Percentiles rank a stretch among this genome's conserved stretches.
Evolutionary conservation across 2,329 filamentous ascomycete species (phyloP).

Genomic region (Lecanicillium sp.): DNA sequence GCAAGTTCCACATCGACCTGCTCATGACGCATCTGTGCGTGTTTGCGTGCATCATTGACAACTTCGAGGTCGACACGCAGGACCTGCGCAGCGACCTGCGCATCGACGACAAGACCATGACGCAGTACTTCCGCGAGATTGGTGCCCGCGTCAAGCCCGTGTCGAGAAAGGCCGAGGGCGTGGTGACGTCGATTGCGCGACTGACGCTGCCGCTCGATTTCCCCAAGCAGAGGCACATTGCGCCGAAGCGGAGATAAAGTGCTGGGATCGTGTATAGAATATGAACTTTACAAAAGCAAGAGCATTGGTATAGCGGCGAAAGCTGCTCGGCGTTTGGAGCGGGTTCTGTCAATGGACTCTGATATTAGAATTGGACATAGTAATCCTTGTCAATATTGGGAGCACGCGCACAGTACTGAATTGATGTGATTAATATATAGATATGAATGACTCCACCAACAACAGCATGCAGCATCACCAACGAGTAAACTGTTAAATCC

Average conservation of each 20-base stretch:
- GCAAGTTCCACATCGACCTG: constrained; percentile 66
- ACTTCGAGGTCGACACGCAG: constrained; percentile 65
- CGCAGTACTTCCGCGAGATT: constrained; percentile 68
- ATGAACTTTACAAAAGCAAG: too few relatives aligned
- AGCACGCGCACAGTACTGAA: too few relatives aligned
- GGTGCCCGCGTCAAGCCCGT: constrained; percentile 61
- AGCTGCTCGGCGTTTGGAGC: too few relatives aligned
- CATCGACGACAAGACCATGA: constrained; percentile 64
- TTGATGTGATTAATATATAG: too few relatives aligned
- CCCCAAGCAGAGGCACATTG: constrained; percentile 52
- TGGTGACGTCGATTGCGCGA: constrained; percentile 53
- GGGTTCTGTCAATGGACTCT: too few relatives aligned
- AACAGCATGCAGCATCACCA: too few relatives aligned
- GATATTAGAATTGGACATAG: background rate
- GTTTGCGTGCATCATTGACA: constrained; percentile 64
- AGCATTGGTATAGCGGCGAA: too few relatives aligned
- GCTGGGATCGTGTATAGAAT: too few relatives aligned
- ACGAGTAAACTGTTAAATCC: too few relatives aligned
- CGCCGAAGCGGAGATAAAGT: constrained; percentile 17
- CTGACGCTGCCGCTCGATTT: constrained; percentile 76
- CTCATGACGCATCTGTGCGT: constrained; percentile 68
- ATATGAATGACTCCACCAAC: too few relatives aligned
- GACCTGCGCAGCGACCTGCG: constrained; percentile 66
- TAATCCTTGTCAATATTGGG: too few relatives aligned
- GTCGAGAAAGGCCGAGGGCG: constrained; percentile 57